Conservation (phyloP, 1,284 basidiomycete genomes). For the Moesziomyces sp. region DNA sequence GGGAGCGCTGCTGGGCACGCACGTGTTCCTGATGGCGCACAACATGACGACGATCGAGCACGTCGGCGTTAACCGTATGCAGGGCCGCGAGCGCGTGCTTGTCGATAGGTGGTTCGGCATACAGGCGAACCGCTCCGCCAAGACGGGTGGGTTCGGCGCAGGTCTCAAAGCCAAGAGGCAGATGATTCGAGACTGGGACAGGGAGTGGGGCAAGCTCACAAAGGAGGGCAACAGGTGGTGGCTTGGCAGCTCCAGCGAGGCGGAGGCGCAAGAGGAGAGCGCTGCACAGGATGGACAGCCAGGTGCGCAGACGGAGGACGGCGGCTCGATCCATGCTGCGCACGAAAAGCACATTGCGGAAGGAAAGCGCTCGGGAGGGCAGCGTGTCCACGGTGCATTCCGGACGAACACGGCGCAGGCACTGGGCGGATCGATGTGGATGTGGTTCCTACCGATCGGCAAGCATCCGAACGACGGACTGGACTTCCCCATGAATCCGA, state of each 20-base stretch:
- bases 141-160: slow-evolving; percentile 59
- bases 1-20: slow-evolving; percentile 72
- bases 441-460: slow-evolving; percentile 33
- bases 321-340: slow-evolving; percentile 3
- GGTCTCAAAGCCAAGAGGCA: slow-evolving; percentile 22
- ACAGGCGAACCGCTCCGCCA: slow-evolving; percentile 7
- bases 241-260: slow-evolving; percentile 70
- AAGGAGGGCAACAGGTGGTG: slow-evolving; percentile 87
- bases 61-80: slow-evolving; percentile 73
- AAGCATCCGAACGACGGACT: slow-evolving; percentile 30
- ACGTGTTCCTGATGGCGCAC: slow-evolving; percentile 74
- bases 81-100: slow-evolving; percentile 74
- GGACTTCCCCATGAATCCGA: slow-evolving; percentile 38
- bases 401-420: slow-evolving; percentile 29
- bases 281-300: not conserved
- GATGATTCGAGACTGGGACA: slow-evolving; percentile 73
- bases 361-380: not conserved
- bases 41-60: slow-evolving; percentile 85
- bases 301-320: slow-evolving; percentile 1
- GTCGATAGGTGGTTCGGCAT: slow-evolving; percentile 68
- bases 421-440: slow-evolving; percentile 3
- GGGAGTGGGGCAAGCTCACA: slow-evolving; percentile 79
- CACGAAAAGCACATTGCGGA: slow-evolving; percentile 3
- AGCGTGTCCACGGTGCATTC: slow-evolving; percentile 4
- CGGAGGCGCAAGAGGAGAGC: not conserved